Evolutionary conservation across 2,329 filamentous ascomycete genomes (phyloP).

Genomic region (Trichoderma afroharzianum): DNA sequence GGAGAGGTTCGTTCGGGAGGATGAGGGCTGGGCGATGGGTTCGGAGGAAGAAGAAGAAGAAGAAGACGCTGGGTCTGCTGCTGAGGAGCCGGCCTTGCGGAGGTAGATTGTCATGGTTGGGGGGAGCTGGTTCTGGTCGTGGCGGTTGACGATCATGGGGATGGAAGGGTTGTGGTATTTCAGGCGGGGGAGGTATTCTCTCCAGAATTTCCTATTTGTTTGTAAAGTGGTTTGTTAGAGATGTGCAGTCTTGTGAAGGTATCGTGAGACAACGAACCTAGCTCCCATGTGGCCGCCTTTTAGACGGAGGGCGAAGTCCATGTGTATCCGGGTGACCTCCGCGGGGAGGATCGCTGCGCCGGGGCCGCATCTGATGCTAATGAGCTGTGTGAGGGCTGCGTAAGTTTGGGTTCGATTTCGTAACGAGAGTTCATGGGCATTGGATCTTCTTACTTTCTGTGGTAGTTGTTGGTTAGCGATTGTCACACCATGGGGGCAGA

Average conservation of each 20-base stretch:
- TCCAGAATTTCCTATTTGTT: slow-evolving; percentile 77
- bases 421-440: slow-evolving; percentile 18
- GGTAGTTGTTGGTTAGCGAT: background rate
- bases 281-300: slow-evolving; percentile 69
- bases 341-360: slow-evolving; percentile 79
- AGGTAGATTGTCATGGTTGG: slow-evolving; percentile 66
- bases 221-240: background rate
- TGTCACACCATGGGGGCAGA: background rate
- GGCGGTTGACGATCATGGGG: slow-evolving; percentile 77
- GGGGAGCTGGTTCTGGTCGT: slow-evolving; percentile 49
- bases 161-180: slow-evolving; percentile 92
- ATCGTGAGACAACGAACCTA: slow-evolving; percentile 49
- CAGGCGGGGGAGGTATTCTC: slow-evolving; percentile 72
- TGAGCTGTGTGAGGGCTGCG: slow-evolving; percentile 51
- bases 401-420: slow-evolving; percentile 23
- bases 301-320: slow-evolving; percentile 64
- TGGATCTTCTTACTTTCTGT: slow-evolving; percentile 41
- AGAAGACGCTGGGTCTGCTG: slow-evolving; percentile 1
- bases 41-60: slow-evolving; percentile 23
- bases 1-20: slow-evolving; percentile 46
- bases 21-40: slow-evolving; percentile 40
- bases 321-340: slow-evolving; percentile 69
- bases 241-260: too few species aligned
- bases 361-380: slow-evolving; percentile 72
- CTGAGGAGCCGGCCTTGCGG: slow-evolving; percentile 35